Base-by-base conservation (phyloP, 495 filamentous ascomycete genomes). In the Poronia punctata region DNA sequence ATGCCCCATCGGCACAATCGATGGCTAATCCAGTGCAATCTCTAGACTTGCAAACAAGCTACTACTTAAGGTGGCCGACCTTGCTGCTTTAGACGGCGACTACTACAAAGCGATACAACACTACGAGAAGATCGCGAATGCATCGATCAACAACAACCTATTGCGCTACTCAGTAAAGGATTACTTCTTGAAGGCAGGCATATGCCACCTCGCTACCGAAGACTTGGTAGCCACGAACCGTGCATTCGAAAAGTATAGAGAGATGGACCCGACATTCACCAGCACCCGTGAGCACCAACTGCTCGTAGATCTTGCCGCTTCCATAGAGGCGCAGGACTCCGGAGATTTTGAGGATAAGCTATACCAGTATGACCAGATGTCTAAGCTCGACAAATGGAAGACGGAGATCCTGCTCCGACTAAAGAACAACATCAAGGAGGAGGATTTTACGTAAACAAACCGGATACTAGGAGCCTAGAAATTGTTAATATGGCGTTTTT, bases 321-420 rank as follows among this genome's bases (percentile, higher is more conserved):
- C 86, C 8, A 68, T 90, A 30, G 79, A 89, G 38, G 61, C 67
- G 10, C 79, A 78, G 12, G 83, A 94, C 54, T 80, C 80, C 60
- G 88, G 93, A 41, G 68, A 62, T 23, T 97, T 92, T 48, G 78
- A 79, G 8, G 87, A 93, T 54, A 88, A 87, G 65, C 67, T 95
- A 36, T 90, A 83, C 65, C 77, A 84, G 49, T 95, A 70, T 55
- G 84, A 95, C 62, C 84, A 89, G 68, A 71, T 94, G 68, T 89
- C 82, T 65, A 86, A 87, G 67, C 66, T 95, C 53, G 87, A 94
- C 56, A 88, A 88, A 69, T 96, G 90, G 89, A 90, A 94, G 80
- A 93, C 84, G 40, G 87, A 83, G 25, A 72, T 95, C 25, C 64
- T 95, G 35, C 60, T 94, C 52, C 74, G 79, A 53, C 70, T 95